Evolutionary conservation across 106 monocot species (phyloP), one percentile per base, ranked within the genome.

Genomic region (Gastrodia elata): DNA sequence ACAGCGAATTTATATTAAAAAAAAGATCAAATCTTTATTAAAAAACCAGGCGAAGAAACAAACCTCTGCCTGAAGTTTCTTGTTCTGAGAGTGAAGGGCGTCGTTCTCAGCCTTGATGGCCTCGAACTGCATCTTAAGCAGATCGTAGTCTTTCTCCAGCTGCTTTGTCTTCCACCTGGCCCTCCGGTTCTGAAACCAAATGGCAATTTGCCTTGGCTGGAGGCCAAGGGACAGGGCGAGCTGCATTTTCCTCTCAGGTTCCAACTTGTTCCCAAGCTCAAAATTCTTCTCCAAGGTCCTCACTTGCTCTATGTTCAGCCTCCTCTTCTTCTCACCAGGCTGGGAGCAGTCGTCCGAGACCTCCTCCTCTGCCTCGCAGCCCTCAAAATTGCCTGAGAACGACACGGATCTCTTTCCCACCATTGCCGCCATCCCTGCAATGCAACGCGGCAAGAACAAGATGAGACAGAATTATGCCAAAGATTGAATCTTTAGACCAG

Each of bases 101-200:
- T 84, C 87, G 71, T 94, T 90, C 71, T 94, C 88, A 24, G 80
- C 70, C 64, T 79, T 86, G 38, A 94, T 27, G 46, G 80, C 70
- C 22, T 94, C 86, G 65, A 86, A 82, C 74, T 91, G 94, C 44
- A 79, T 73, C 80, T 86, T 94, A 71, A 94, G 86, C 56, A 79
- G 77, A 48, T 94, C 91, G 46, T 88, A 94, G 26, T 94, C 94
- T 77, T 81, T 94, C 82, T 94, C 94, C 57, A 94, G 25, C 35
- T 90, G 83, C 73, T 94, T 94, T 0, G 94, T 91, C 84, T 94
- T 94, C 90, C 94, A 94, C 82, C 94, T 83, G 9, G 94, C 94
- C 58, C 94, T 78, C 59, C 94, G 69, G 75, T 94, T 94, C 77
- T 94, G 94, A 77, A 94, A 94, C 94, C 94, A 91, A 34, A 94